These are phyloP conservation scores for Hanseniaspora hatyaiensis DNA, from an alignment of 805 yeast genomes.

Conservation along the genomic window DNA sequence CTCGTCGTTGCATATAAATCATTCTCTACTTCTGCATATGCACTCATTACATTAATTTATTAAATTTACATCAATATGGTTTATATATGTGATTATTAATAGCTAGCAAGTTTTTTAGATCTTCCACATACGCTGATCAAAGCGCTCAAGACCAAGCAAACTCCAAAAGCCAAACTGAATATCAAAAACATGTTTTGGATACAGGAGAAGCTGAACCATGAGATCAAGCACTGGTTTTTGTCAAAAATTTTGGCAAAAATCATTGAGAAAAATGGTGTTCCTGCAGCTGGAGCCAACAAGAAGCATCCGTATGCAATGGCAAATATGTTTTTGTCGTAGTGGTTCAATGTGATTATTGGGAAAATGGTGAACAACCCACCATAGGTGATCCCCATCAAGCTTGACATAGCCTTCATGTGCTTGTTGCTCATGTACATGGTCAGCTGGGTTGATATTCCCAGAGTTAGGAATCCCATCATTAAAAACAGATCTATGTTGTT, in stretches of 20 bases:
- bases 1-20: no score
- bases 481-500: slow-evolving; percentile 27
- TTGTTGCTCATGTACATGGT: slow-evolving; percentile 21
- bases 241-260: slow-evolving; percentile 59
- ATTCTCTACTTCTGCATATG: no score
- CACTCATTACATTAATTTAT: no score
- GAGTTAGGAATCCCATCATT: slow-evolving; percentile 26
- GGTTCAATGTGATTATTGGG: slow-evolving; percentile 70
- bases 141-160: slow-evolving; percentile 3
- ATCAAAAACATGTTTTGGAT: slow-evolving; percentile 5
- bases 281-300: slow-evolving; percentile 79
- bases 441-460: slow-evolving; percentile 32
- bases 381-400: slow-evolving; percentile 56
- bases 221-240: slow-evolving; percentile 21
- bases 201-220: slow-evolving; percentile 6
- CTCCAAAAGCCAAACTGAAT: slow-evolving; percentile 1
- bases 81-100: no score
- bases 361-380: slow-evolving; percentile 78
- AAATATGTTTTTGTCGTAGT: slow-evolving; percentile 79
- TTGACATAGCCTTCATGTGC: slow-evolving; percentile 29
- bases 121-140: background rate
- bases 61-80: no score
- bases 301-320: slow-evolving; percentile 91
- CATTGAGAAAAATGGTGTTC: slow-evolving; percentile 57
- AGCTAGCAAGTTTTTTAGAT: no score